Evolutionary conservation across 2,329 filamentous ascomycete species (phyloP).

Genomic region (Aspergillus phoenicis): DNA sequence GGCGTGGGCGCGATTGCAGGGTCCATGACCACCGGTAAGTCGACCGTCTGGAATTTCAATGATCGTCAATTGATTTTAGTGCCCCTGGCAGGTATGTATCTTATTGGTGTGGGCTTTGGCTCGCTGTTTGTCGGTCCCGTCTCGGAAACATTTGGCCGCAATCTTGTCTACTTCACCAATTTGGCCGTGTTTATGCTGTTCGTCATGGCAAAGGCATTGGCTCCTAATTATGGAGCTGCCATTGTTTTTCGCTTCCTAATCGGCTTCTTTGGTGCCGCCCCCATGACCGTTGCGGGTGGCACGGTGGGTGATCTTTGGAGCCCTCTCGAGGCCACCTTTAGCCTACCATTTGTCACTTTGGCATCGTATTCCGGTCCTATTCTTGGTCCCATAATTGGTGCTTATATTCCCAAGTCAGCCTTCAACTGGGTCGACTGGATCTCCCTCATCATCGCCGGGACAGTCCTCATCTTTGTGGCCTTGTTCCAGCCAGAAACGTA

Average conservation of each 20-base stretch:
- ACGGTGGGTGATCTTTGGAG: constrained; percentile 5
- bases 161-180: constrained; percentile 1
- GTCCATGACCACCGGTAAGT: constrained; percentile 1
- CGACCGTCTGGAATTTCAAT: background rate
- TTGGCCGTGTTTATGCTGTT: background rate
- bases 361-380: constrained; percentile 5
- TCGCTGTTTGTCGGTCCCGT: constrained; percentile 5
- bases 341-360: background rate
- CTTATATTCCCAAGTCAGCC: background rate
- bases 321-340: constrained; percentile 4
- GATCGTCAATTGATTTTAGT: background rate
- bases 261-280: constrained; percentile 2
- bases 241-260: constrained; percentile 2
- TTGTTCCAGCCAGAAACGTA: constrained; percentile 2
- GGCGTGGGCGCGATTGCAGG: background rate
- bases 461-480: background rate
- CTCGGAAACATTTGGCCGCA: constrained; percentile 6
- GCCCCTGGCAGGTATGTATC: background rate
- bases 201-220: constrained; percentile 1
- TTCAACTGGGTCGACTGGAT: constrained; percentile 2
- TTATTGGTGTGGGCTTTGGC: constrained; percentile 1
- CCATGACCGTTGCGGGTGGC: constrained; percentile 1
- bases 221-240: constrained; percentile 1
- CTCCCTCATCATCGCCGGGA: constrained; percentile 1
- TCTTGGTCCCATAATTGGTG: background rate